These are phyloP conservation scores for Excoecaria cochinchinensis DNA, from an alignment of 345 rosid genomes.

Conservation along the genomic window DNA sequence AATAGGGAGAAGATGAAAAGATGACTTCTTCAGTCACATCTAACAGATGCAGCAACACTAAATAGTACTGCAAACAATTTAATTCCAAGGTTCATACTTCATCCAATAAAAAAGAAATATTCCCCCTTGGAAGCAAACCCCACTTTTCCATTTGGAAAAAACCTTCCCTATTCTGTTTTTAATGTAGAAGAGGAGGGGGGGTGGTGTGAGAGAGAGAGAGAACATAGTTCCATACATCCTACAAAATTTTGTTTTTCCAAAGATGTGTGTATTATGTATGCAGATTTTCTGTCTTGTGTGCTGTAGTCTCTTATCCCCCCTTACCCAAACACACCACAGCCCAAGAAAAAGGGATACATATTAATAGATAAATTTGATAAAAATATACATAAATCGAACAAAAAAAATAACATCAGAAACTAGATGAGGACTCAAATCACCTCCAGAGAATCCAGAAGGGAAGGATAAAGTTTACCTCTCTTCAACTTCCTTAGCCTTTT, in stretches of 20 bases:
- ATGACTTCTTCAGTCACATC: neutral
- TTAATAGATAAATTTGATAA: neutral
- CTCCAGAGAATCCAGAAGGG: neutral
- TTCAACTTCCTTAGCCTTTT: slow-evolving; percentile 68
- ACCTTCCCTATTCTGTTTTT: too few species aligned
- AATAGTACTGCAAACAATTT: neutral
- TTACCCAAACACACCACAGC: neutral
- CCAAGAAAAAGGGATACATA: neutral
- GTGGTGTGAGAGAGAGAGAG: too few species aligned
- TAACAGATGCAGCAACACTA: neutral
- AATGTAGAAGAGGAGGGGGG: too few species aligned
- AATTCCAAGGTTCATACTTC: neutral
- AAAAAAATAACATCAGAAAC: neutral
- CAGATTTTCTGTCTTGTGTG: neutral
- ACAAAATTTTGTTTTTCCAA: too few species aligned
- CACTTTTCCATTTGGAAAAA: too few species aligned
- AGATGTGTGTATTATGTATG: too few species aligned
- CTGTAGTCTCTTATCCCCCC: neutral
- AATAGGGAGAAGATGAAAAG: too few species aligned
- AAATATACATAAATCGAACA: neutral
- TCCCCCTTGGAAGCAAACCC: neutral
- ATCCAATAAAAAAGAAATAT: neutral
- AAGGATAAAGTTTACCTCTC: slow-evolving; percentile 51
- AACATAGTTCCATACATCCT: too few species aligned
- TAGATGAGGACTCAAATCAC: neutral